Evolutionary conservation across 139 green algal species (phyloP).

Genomic region (Tetraselmis chui): DNA sequence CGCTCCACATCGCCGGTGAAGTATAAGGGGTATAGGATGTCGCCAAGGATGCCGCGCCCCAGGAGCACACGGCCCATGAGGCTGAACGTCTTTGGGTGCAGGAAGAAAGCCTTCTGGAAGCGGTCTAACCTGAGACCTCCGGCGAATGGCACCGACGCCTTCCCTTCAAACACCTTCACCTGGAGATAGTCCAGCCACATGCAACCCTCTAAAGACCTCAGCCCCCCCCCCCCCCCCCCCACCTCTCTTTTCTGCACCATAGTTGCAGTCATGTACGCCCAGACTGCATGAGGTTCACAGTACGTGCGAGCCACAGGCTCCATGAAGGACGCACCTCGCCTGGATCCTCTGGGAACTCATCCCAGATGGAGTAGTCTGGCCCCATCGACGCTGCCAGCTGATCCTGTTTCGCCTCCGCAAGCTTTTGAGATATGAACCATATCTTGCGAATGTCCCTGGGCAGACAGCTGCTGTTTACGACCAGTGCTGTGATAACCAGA

Average conservation of each 20-base stretch:
- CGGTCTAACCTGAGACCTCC: neutral
- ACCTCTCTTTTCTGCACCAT: too few species aligned
- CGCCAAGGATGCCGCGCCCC: constrained; percentile 6
- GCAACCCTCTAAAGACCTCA: too few species aligned
- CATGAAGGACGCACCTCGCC: too few species aligned
- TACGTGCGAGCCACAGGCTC: too few species aligned
- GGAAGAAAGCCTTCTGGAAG: constrained; percentile 21
- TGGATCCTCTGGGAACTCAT: neutral
- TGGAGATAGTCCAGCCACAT: neutral
- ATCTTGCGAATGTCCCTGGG: neutral
- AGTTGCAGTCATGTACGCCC: too few species aligned
- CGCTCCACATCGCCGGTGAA: neutral
- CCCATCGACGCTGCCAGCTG: neutral
- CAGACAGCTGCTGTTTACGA: neutral
- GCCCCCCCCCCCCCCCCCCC: too few species aligned
- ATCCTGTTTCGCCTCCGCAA: neutral
- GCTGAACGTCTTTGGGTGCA: constrained; percentile 2
- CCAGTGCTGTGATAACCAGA: neutral
- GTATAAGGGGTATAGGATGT: constrained; percentile 20
- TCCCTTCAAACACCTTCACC: constrained; percentile 10
- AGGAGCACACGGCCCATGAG: constrained; percentile 10
- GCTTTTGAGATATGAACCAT: neutral
- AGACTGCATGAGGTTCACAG: too few species aligned
- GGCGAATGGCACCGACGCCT: neutral
- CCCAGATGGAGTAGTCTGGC: neutral